Evolutionary conservation across 2,329 filamentous ascomycete species (phyloP), one percentile per base, ranked within the genome.

Genomic region (Pyrenophora seminiperda): DNA sequence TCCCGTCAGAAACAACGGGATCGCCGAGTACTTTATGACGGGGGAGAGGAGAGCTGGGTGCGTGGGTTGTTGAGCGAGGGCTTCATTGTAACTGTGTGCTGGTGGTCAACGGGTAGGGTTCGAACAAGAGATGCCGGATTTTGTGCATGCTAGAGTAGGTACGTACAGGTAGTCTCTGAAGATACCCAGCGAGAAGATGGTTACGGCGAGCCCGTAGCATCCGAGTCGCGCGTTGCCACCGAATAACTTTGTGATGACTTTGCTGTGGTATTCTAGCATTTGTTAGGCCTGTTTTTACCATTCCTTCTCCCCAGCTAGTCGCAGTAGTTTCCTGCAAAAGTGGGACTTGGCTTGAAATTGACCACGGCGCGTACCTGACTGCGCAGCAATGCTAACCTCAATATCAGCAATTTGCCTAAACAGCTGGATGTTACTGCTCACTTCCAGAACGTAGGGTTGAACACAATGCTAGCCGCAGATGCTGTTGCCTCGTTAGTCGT

Each of bases 361-460:
- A 27, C 24, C 10, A 27, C 10, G 24, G 53, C 31, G 61, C 72
- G 63, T 75, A 91, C 90, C 90, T 85, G 86, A 83, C 67, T 91
- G 87, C 54, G 91, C 91, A 62, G 91, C 86, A 66, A 91, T 89
- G 74, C 90, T 95, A 62, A 24, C 58, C 36, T 18, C 3, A 9
- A 2, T 7, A 39, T 62, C 29, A 62, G 53, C 41, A 24, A 4
- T 14, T 2, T 15, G 2, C 9, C 14, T 3, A 14, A n/a, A 18
- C 7, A 5, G 1, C 15, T 48, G 15, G 4, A 1, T 0, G 42
- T 29, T 31, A 34, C 31, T 36, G 57, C 53, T 80, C 82, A 96
- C 92, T 99, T 99, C 94, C 94, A 99, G 76, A 97, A 97, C n/a
- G 94, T 87, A 17, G 94, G 94, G 76, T 99, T 99, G 77, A 99